Conservation (phyloP, 208 protist species). For the Leptomonas pyrrhocoris region DNA sequence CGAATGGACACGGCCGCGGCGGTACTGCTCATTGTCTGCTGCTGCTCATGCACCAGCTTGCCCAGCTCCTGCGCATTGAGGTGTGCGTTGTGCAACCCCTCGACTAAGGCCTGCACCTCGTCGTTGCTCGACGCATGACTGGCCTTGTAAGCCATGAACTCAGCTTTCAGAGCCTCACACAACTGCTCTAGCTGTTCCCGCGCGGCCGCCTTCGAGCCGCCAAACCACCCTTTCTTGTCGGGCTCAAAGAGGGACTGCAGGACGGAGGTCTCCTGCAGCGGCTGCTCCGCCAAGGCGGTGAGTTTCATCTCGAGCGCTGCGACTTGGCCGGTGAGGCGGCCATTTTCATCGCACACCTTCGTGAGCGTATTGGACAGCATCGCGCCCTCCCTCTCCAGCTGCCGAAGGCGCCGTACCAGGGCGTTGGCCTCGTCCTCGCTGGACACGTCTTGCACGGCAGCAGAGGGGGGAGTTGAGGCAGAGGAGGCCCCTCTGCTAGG, state of each 20-base stretch:
- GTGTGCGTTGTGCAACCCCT: constrained; percentile 64
- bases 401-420: constrained; percentile 58
- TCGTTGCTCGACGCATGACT: constrained; percentile 80
- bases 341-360: constrained; percentile 87
- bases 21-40: constrained; percentile 61
- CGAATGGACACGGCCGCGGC: constrained; percentile 43
- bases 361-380: constrained; percentile 62
- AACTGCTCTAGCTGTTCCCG: constrained; percentile 73
- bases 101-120: constrained; percentile 77
- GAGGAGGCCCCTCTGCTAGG: not conserved
- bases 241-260: constrained; percentile 79
- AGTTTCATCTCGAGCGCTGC: constrained; percentile 48
- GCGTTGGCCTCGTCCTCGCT: constrained; percentile 60
- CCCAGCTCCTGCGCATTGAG: constrained; percentile 61
- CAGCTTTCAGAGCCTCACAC: constrained; percentile 60
- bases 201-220: constrained; percentile 63
- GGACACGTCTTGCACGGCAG: constrained; percentile 49
- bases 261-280: constrained; percentile 52
- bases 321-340: constrained; percentile 46
- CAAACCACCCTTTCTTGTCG: constrained; percentile 84
- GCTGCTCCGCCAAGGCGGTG: constrained; percentile 35
- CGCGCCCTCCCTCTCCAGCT: constrained; percentile 69
- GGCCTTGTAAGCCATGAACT: constrained; percentile 79
- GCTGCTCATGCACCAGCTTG: constrained; percentile 61
- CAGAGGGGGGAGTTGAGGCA: not conserved